A percentile compares a stretch with the other conserved stretches of the same genome.
phyloP scores from a whole-genome alignment of 148 eudicot species.

The Beta vulgaris region DNA sequence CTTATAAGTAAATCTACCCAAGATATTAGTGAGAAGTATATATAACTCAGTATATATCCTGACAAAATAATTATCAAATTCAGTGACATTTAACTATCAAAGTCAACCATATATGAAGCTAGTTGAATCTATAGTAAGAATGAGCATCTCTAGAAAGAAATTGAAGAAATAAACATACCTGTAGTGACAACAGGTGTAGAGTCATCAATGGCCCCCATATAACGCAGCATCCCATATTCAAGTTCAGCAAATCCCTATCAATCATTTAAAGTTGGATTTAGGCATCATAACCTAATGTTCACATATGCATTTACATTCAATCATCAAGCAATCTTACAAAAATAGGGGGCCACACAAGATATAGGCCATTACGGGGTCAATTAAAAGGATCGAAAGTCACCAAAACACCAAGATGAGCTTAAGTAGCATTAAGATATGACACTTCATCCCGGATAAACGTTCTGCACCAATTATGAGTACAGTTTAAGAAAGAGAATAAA shows the following conservation, averaged over 20 bases:
- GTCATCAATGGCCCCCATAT: slow-evolving; percentile 94
- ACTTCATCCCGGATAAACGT: neutral
- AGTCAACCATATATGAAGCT: neutral
- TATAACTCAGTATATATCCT: neutral
- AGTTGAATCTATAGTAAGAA: no score
- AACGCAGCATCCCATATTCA: slow-evolving; percentile 94
- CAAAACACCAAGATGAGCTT: neutral
- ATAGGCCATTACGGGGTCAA: neutral
- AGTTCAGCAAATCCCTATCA: slow-evolving; percentile 94
- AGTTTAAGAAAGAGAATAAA: neutral
- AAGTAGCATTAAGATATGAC: neutral
- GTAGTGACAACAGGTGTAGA: slow-evolving; percentile 83
- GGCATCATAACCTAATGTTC: neutral
- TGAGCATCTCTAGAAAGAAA: neutral
- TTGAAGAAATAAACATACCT: slow-evolving; percentile 34
- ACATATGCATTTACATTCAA: neutral
- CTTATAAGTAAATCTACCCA: no score
- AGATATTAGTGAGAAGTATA: no score
- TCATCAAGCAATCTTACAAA: neutral
- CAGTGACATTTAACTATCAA: neutral
- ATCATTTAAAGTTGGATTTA: neutral
- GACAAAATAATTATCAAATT: neutral
- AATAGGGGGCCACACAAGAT: neutral
- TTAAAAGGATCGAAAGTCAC: neutral
- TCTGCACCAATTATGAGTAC: neutral